phyloP scores from a whole-genome alignment of 176 grass and related monocot species.

The Musa troglodytarum region DNA sequence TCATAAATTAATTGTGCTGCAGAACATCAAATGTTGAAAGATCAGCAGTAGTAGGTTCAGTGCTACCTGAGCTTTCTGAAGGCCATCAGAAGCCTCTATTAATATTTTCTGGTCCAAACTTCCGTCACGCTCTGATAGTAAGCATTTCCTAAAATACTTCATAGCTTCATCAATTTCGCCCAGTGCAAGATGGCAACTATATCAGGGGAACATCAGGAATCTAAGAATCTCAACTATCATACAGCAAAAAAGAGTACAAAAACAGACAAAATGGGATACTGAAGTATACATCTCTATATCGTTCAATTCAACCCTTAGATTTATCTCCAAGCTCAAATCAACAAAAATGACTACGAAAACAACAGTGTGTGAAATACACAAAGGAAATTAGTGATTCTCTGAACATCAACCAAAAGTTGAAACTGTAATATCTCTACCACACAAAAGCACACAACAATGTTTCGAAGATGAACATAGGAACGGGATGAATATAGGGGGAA shows the following conservation, averaged over 20 bases:
- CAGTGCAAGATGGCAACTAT: slow-evolving; percentile 70
- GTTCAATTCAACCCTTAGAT: not conserved
- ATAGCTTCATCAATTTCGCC: slow-evolving; percentile 67
- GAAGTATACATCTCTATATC: not conserved
- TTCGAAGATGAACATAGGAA: too few species aligned
- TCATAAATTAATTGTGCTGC: not conserved
- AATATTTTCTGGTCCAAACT: slow-evolving; percentile 42
- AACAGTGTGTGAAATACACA: too few species aligned
- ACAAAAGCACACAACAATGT: too few species aligned
- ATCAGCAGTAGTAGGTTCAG: not conserved
- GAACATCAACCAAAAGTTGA: too few species aligned
- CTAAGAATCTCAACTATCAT: not conserved
- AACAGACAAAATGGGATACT: not conserved
- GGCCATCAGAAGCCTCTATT: slow-evolving; percentile 65
- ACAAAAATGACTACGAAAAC: not conserved
- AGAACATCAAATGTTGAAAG: not conserved
- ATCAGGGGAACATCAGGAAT: slow-evolving; percentile 11
- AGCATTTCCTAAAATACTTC: slow-evolving; percentile 65
- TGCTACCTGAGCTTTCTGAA: slow-evolving; percentile 69
- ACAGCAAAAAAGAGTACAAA: not conserved
- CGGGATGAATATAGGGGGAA: too few species aligned
- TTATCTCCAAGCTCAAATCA: not conserved
- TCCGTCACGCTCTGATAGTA: slow-evolving; percentile 40
- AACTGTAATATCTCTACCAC: too few species aligned
- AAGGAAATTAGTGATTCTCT: too few species aligned